phyloP scores from a whole-genome alignment of 2,329 filamentous ascomycete species.

The Fusarium verticillioides region DNA sequence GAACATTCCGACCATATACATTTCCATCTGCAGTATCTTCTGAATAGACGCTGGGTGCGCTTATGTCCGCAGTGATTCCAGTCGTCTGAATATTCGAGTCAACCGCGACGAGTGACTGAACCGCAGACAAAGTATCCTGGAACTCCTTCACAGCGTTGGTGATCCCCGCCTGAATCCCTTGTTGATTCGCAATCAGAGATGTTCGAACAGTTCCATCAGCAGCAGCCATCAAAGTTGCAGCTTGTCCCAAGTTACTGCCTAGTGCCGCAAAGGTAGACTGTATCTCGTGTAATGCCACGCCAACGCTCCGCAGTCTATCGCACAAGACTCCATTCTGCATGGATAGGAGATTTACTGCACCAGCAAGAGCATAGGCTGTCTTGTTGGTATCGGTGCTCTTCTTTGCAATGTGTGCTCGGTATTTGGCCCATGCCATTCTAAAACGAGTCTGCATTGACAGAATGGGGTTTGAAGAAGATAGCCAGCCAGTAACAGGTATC shows the following conservation, averaged over 20 bases:
- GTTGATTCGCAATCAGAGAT: neutral
- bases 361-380: rapidly evolving
- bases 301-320: rapidly evolving
- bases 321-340: rapidly evolving
- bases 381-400: neutral
- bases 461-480: no score
- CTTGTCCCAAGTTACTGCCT: rapidly evolving
- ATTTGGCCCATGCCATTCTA: neutral
- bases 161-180: neutral
- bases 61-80: neutral
- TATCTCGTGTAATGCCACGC: rapidly evolving
- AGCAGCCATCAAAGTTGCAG: rapidly evolving
- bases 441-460: no score
- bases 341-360: rapidly evolving
- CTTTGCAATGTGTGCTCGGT: rapidly evolving
- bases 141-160: rapidly evolving
- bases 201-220: neutral
- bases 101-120: rapidly evolving
- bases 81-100: rapidly evolving
- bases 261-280: rapidly evolving
- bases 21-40: no score
- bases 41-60: neutral
- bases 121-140: neutral
- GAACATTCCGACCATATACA: no score
- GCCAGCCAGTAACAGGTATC: rapidly evolving